Conservation (phyloP, 192 early-diverging fungal genomes). For the Rhizophlyctis rosea region DNA sequence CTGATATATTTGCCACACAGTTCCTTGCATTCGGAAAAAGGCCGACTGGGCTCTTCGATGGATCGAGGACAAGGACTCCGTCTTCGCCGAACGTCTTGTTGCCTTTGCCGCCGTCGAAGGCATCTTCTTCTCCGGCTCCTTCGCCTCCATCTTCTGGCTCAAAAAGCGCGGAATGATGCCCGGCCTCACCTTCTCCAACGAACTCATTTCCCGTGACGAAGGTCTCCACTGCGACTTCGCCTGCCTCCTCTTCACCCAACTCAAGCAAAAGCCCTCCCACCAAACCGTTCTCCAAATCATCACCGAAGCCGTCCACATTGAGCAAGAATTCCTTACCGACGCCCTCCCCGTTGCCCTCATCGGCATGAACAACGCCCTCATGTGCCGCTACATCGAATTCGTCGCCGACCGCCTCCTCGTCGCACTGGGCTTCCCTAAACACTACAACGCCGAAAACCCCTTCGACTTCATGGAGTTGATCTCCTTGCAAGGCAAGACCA, state of each 20-base stretch:
- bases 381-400: constrained; percentile 97
- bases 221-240: constrained; percentile 96
- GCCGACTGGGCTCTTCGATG: constrained; percentile 93
- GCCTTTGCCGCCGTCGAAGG: constrained; percentile 97
- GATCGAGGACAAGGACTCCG: constrained; percentile 75
- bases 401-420: constrained; percentile 91
- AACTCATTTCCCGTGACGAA: constrained; percentile 94
- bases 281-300: constrained; percentile 67
- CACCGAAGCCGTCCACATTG: constrained; percentile 87
- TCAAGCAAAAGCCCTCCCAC: constrained; percentile 66
- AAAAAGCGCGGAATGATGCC: constrained; percentile 98
- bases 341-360: constrained; percentile 85
- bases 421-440: constrained; percentile 79
- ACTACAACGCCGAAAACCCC: constrained; percentile 81
- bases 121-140: constrained; percentile 96
- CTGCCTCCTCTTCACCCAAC: constrained; percentile 81
- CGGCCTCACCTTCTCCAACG: constrained; percentile 94
- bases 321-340: constrained; percentile 92
- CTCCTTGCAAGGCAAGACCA: constrained; percentile 96
- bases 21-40: constrained; percentile 90
- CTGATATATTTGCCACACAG: constrained; percentile 52
- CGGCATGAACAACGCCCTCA: constrained; percentile 90
- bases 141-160: constrained; percentile 97
- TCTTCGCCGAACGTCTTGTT: constrained; percentile 85
- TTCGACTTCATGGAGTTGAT: constrained; percentile 99